Base-by-base conservation (phyloP, 257 asterid genomes). In the Sherardia arvensis region DNA sequence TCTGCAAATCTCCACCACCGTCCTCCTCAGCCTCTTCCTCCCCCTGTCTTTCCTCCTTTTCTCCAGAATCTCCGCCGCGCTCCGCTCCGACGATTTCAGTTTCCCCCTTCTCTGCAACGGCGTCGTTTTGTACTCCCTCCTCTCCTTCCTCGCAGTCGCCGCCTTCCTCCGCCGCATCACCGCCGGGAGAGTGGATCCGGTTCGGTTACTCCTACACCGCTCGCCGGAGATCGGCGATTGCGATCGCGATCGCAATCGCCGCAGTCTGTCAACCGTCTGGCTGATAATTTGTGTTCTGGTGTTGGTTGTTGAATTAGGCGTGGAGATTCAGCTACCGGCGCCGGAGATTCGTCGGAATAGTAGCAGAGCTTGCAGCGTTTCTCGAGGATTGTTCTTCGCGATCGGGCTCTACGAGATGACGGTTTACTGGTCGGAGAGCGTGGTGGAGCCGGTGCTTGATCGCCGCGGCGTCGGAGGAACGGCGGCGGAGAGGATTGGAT, bases 21-120 rank as follows among this genome's bases (percentile, higher is more conserved):
- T 59, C 27, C 27, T 59, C 47, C 63, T 30, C 63, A 59, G 27
- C 27, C 63, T 59, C 63, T 59, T 59, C 47, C 47, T 59, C 20
- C 63, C 63, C 8, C 63, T 59, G 4, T 59, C 63, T 8, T 59
- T 30, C 12, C 63, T 59, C 47, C 63, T 59, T 47, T 47, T 30
- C 12, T 22, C 47, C 27, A 32, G 63, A 27, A 26, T 59, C 21
- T 59, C 63, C 17, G 21, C 28, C 7, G 63, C 63, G 9, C 26
- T 49, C 62, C 62, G 11, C 4, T 58, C 43, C 29, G 59, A 53
- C 32, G 17, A 14, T 27, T 27, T 28, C 23, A 14, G 30, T 28
- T 14, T 59, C 11, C 11, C 20, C 28, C 8, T 59, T 0, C 9
- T 29, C 63, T 30, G 2, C 17, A 59, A 59, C 48, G 34, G 28